Evolutionary conservation across 1,284 basidiomycete genomes (phyloP), one percentile per base, ranked within the genome.

Genomic region (Fomitopsis schrenkii): DNA sequence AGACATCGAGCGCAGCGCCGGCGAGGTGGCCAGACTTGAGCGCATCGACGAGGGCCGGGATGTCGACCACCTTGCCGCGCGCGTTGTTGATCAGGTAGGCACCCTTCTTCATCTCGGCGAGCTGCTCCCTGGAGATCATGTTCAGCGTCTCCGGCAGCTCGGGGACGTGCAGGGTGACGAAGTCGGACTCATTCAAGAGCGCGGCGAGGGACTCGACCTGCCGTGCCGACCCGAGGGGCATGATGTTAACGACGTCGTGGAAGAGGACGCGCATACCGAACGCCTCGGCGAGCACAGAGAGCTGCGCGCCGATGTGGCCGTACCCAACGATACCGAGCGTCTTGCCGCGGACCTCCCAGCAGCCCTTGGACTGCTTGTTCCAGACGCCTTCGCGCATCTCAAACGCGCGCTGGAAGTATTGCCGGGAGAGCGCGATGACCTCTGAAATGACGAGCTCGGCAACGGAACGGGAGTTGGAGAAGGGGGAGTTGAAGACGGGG

Each of bases 341-440:
- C 83, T 99, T 99, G 69, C 97, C 97, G 59, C 97, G 90, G 65
- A 99, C 80, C 77, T 99, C 97, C 94, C 94, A 99, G 80, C 97
- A 99, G 65, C 90, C 89, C 76, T 97, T 98, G 69, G 95, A 97
- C 70, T 98, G 91, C 80, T 99, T 99, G 85, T 99, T 99, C 97
- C 97, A 99, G 67, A 91, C 79, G 54, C 97, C 97, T 28, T 86
- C 80, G 61, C 89, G 88, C 81, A 99, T 86, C 79, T 99, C 97
- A 68, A 82, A 85, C 17, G 90, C 80, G 61, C 97, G 91, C 77
- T 99, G 94, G 68, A 91, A 87, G 66, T 98, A 85, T 75, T 99
- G 97, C 45, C 97, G 91, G 14, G 97, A 97, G 64, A 99, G 89
- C 6, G 90, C 90, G 70, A 99, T 88, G 71, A 98, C 83, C 78